Evolutionary conservation across 2,329 filamentous ascomycete genomes (phyloP).

Genomic region (Colletotrichum falcatum): DNA sequence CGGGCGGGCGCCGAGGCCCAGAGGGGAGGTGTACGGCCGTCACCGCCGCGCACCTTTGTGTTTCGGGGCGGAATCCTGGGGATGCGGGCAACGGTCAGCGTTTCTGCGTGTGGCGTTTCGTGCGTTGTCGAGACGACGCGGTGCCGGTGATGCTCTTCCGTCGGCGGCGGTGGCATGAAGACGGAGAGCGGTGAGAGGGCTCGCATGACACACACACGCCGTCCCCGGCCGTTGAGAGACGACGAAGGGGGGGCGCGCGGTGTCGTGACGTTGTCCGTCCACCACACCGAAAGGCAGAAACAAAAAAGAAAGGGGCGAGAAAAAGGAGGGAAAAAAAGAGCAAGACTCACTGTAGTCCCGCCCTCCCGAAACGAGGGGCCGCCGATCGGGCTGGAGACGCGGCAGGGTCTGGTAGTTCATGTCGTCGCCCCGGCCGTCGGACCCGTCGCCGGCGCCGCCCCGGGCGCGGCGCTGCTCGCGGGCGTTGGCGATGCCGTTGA

Average conservation of each 20-base stretch:
- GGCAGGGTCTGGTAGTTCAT: constrained; percentile 41
- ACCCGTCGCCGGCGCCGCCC: constrained; percentile 48
- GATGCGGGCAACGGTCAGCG: neutral
- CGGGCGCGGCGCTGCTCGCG: constrained; percentile 56
- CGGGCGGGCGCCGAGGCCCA: constrained; percentile 45
- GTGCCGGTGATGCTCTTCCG: neutral
- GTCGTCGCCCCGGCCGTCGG: constrained; percentile 33
- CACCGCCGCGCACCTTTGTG: constrained; percentile 51
- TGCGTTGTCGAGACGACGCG: too few species aligned
- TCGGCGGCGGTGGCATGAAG: too few species aligned
- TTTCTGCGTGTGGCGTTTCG: neutral
- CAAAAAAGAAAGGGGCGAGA: too few species aligned
- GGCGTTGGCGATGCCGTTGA: constrained; percentile 66
- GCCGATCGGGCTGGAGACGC: constrained; percentile 35
- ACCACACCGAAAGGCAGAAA: too few species aligned
- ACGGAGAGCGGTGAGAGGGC: constrained; percentile 10
- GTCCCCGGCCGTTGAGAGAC: neutral
- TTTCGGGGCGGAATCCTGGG: constrained; percentile 39
- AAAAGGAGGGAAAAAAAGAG: too few species aligned
- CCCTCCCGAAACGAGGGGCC: constrained; percentile 39
- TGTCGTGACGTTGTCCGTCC: neutral
- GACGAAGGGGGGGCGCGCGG: neutral
- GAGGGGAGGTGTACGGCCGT: constrained; percentile 53
- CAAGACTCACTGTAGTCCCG: constrained; percentile 30
- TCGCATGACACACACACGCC: neutral